Base-by-base conservation (phyloP, 306 rosid species). In the Arachis hypogaea region DNA sequence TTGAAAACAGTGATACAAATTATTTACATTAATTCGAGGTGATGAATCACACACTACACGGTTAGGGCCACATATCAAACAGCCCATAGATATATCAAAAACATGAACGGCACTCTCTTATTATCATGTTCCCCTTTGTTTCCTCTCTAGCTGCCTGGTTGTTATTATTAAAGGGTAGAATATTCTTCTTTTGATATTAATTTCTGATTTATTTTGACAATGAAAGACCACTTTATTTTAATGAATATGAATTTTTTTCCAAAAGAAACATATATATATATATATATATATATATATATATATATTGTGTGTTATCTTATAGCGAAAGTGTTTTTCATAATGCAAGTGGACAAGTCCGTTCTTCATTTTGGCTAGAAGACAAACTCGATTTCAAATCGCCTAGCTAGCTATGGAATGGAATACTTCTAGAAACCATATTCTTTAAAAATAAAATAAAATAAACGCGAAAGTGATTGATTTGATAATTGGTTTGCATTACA, bases 1-100 rank as follows among this genome's bases (percentile, higher is more conserved):
- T 22, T 22, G 28, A 22, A 22, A 22, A 22, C 28, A 22, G 1
- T 22, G 28, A 22, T 22, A 22, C 28, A 22, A 22, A 22, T 22
- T 22, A 22, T 22, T 22, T 22, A 22, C 28, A 22, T 22, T 22
- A 22, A 22, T 22, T 22, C 1, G 28, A 22, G 28, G 28, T 22
- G 57, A 6, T 4, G 57, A 12, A 54, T 54, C 30, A 14, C 3
- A 14, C 11, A 22, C 28, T 1, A 54, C 28, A 54, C 54, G 54
- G 50, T 5, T 45, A 11, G 14, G 16, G n/a, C 54, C 16, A 51
- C 2, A 22, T 22, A 68, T n/a, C 9, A 30, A 29, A 18, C 43
- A 33, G 57, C 61, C 80, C 80, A 77, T 76, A 43, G 60, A 9
- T 59, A 68, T 11, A 68, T 10, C 67, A 33, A 57, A 57, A 56